Evolutionary conservation across 306 rosid genomes (phyloP).

Genomic region (Arachis stenosperma): DNA sequence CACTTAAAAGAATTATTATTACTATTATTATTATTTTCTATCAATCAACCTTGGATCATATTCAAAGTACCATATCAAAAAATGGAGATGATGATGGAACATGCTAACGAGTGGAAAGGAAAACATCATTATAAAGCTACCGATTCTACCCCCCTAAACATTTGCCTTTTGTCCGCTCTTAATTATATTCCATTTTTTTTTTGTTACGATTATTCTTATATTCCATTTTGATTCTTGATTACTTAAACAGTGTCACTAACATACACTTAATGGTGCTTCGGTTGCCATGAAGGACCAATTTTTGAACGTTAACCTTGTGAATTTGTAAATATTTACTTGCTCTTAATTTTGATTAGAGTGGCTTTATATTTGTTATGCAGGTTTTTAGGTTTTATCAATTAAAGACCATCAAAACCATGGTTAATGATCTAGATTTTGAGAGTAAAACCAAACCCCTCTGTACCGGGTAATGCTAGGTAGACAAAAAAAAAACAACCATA

Average conservation of each 20-base stretch:
- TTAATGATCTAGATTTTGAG: too few species aligned
- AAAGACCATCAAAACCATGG: too few species aligned
- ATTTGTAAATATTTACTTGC: background rate
- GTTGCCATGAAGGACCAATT: constrained; percentile 39
- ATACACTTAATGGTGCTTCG: constrained; percentile 33
- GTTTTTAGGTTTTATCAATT: too few species aligned
- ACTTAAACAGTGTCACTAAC: constrained; percentile 19
- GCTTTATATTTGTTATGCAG: background rate
- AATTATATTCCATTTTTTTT: constrained; percentile 5
- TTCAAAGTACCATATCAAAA: constrained; percentile 4
- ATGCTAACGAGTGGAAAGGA: constrained; percentile 3
- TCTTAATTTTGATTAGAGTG: background rate
- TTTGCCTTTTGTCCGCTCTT: constrained; percentile 44
- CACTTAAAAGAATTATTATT: background rate
- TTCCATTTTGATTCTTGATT: constrained; percentile 24
- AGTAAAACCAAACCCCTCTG: too few species aligned
- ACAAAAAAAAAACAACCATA: too few species aligned
- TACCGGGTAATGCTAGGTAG: too few species aligned
- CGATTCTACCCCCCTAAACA: constrained; percentile 36
- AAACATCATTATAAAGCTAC: constrained; percentile 12
- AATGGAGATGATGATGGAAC: background rate
- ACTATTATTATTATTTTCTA: background rate
- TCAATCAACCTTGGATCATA: constrained; percentile 8
- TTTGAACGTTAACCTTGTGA: constrained; percentile 27
- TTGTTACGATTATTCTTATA: background rate